phyloP scores from a whole-genome alignment of 768 basidiomycete genomes.

The Suillus fuscotomentosus region DNA sequence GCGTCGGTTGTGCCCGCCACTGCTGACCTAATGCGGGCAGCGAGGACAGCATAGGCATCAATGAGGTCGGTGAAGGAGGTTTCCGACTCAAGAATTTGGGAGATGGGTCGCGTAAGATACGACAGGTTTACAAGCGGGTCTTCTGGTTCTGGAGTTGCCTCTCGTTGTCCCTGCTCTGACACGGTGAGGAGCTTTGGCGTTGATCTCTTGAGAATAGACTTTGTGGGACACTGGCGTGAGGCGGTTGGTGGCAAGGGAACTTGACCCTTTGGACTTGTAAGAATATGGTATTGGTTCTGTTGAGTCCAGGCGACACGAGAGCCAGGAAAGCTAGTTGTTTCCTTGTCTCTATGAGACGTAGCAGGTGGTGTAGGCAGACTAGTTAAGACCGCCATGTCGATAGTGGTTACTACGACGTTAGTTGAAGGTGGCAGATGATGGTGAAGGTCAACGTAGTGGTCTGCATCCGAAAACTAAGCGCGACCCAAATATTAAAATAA shows the following conservation, averaged over 20 bases:
- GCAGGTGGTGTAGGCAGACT: conserved; percentile 60
- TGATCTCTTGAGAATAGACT: conserved; percentile 72
- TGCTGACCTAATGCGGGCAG: conserved; percentile 56
- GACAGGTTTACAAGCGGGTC: conserved; percentile 60
- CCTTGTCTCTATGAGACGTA: conserved; percentile 56
- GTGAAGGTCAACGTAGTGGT: conserved; percentile 15
- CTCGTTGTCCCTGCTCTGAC: conserved; percentile 48
- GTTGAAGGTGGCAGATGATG: conserved; percentile 11
- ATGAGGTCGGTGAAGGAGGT: conserved; percentile 57
- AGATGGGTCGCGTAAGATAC: conserved; percentile 67
- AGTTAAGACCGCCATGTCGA: conserved; percentile 31
- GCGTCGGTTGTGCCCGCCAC: conserved; percentile 45
- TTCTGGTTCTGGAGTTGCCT: conserved; percentile 74
- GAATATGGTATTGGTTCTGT: conserved; percentile 45
- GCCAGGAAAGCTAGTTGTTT: conserved; percentile 37
- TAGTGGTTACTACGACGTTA: conserved; percentile 15
- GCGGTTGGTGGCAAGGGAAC: conserved; percentile 28
- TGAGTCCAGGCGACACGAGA: conserved; percentile 52
- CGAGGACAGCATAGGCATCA: conserved; percentile 71
- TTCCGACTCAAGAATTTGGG: conserved; percentile 50
- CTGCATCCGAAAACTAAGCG: conserved; percentile 13
- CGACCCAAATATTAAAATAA: conserved; percentile 28
- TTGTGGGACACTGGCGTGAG: conserved; percentile 45
- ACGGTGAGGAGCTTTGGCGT: conserved; percentile 31
- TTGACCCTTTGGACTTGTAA: conserved; percentile 30